phyloP scores from a whole-genome alignment of 2,329 filamentous ascomycete genomes.

The Stachybotrys elegans region DNA sequence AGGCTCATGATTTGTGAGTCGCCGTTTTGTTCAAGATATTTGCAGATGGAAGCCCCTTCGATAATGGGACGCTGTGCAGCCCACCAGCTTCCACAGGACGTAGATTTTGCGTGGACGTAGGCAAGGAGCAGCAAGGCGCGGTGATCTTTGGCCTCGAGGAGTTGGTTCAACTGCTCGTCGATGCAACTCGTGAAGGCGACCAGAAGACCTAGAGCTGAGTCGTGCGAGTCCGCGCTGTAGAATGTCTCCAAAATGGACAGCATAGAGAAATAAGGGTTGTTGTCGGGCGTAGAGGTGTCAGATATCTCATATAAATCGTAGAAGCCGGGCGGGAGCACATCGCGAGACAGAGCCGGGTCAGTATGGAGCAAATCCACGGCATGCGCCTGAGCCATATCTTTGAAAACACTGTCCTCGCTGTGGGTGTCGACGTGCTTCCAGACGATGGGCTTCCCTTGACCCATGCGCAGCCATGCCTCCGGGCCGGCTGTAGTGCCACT shows the following conservation, averaged over 20 bases:
- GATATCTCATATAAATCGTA: conserved; percentile 20
- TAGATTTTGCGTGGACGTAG: conserved; percentile 51
- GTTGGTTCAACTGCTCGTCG: conserved; percentile 31
- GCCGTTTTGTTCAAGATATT: conserved; percentile 23
- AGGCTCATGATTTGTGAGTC: conserved; percentile 10
- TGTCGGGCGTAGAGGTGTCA: conserved; percentile 11
- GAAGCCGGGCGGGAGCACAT: conserved; percentile 25
- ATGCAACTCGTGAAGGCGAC: conserved; percentile 42
- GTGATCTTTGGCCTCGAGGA: conserved; percentile 47
- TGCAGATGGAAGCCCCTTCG: conserved; percentile 44
- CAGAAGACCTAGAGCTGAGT: conserved; percentile 37
- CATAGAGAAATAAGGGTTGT: conserved; percentile 27
- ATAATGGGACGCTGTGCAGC: conserved; percentile 36
- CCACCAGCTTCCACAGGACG: conserved; percentile 40
- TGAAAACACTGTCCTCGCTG: conserved; percentile 42
- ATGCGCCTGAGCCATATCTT: conserved; percentile 3
- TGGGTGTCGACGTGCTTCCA: conserved; percentile 46
- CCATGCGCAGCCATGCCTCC: conserved; percentile 54
- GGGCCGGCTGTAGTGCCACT: conserved; percentile 30
- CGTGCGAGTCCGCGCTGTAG: conserved; percentile 25
- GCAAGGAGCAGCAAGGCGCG: conserved; percentile 49
- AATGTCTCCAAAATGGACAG: conserved; percentile 32
- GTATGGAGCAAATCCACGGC: too few species aligned
- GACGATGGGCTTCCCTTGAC: conserved; percentile 49
- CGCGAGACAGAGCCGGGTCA: conserved; percentile 9